Percentiles rank a stretch among this genome's conserved stretches.
phyloP scores from a whole-genome alignment of 2,329 filamentous ascomycete genomes.

The Meredithiella fracta region DNA sequence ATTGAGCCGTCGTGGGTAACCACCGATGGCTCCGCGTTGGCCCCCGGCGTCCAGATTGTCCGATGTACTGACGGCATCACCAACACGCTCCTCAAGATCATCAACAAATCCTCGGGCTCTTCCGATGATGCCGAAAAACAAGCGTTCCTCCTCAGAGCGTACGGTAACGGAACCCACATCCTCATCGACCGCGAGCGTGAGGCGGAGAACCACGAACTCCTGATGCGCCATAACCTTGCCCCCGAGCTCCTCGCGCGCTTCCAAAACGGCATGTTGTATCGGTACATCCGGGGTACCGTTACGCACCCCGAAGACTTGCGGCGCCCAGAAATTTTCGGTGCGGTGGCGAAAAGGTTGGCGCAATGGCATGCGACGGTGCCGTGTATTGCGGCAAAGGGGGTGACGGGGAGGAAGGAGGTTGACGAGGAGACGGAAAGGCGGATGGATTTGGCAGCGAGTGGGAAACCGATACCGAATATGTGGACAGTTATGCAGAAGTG shows the following conservation, averaged over 20 bases:
- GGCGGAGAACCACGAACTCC: conserved; percentile 64
- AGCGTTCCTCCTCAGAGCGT: conserved; percentile 77
- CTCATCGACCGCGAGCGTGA: conserved; percentile 89
- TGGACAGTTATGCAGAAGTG: conserved; percentile 96
- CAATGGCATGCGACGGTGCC: conserved; percentile 77
- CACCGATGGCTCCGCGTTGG: conserved; percentile 26
- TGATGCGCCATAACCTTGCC: conserved; percentile 68
- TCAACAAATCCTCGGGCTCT: conserved; percentile 51
- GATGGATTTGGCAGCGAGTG: conserved; percentile 39
- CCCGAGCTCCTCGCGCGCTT: conserved; percentile 81
- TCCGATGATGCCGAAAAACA: conserved; percentile 64
- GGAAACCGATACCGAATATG: conserved; percentile 64
- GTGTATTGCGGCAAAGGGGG: conserved; percentile 30
- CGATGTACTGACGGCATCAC: conserved; percentile 97
- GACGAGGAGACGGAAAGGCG: conserved; percentile 23
- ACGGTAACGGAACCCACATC: conserved; percentile 84
- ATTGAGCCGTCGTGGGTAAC: conserved; percentile 72
- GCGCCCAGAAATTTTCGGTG: conserved; percentile 57
- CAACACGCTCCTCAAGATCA: conserved; percentile 73
- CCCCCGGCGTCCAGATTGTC: conserved; percentile 50
- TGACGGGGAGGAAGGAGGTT: conserved; percentile 20
- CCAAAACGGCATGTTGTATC: conserved; percentile 89
- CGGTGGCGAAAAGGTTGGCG: conserved; percentile 67
- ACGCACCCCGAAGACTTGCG: conserved; percentile 69
- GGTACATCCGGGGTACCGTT: conserved; percentile 67